Evolutionary conservation across 495 filamentous ascomycete genomes (phyloP).

Genomic region (Trichoderma virens): DNA sequence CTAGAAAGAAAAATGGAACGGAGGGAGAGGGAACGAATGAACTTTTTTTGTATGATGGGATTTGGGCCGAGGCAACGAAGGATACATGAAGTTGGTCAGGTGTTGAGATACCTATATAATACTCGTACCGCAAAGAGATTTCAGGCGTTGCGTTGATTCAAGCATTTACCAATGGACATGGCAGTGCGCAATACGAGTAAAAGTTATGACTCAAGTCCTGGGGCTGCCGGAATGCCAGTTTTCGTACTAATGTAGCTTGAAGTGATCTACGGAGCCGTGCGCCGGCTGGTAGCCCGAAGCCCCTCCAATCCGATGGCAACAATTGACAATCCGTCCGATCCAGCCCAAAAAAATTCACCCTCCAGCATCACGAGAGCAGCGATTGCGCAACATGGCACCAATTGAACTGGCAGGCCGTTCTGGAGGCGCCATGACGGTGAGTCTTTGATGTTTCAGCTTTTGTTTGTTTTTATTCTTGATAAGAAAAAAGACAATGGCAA

Average conservation of each 20-base stretch:
- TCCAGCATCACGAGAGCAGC: neutral
- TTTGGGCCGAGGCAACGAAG: neutral
- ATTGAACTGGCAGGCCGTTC: slow-evolving; percentile 33
- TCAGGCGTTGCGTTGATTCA: neutral
- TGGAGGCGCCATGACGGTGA: slow-evolving; percentile 27
- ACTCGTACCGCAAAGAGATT: neutral
- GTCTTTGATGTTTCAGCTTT: neutral
- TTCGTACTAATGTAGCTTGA: neutral
- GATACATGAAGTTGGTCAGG: neutral
- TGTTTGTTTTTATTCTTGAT: slow-evolving; percentile 10
- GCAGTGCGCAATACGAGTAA: too few species aligned
- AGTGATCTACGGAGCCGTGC: neutral
- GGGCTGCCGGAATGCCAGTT: too few species aligned
- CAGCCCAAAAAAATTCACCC: too few species aligned
- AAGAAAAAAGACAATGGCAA: neutral
- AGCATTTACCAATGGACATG: too few species aligned
- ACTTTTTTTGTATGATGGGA: neutral
- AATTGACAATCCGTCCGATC: slow-evolving; percentile 12
- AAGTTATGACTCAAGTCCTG: too few species aligned
- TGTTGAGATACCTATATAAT: neutral
- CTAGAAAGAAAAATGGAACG: neutral
- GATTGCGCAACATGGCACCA: slow-evolving; percentile 25
- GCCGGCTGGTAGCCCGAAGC: neutral
- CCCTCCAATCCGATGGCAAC: slow-evolving; percentile 11
- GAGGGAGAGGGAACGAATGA: neutral